A percentile compares a stretch with the other conserved stretches of the same genome.
These are phyloP conservation scores for Calonectria montana DNA, from an alignment of 2,329 filamentous ascomycete species.

Conservation along the genomic window DNA sequence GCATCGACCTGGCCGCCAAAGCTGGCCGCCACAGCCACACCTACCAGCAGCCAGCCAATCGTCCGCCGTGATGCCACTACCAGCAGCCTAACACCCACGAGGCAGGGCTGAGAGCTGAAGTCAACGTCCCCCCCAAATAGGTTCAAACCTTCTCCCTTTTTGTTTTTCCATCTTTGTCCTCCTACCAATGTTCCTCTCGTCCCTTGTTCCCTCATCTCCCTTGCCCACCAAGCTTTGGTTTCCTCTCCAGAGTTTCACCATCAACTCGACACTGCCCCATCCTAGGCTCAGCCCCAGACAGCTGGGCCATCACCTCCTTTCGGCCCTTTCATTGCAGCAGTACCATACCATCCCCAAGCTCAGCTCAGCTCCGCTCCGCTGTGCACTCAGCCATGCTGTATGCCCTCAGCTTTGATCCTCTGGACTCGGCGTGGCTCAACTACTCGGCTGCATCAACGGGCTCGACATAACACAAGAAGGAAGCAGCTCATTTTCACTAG, in stretches of 20 bases:
- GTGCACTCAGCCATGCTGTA: not conserved
- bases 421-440: not conserved
- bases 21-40: conserved; percentile 20
- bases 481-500: not conserved
- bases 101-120: not conserved
- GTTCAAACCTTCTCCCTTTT: not conserved
- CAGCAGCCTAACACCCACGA: not conserved
- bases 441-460: not conserved
- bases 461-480: not conserved
- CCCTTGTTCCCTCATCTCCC: not conserved
- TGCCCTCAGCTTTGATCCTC: conserved; percentile 9
- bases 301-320: not conserved
- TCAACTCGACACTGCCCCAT: conserved; percentile 2
- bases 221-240: not conserved
- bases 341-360: not conserved
- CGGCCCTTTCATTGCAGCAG: not conserved
- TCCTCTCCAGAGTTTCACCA: not conserved
- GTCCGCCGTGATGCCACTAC: not conserved
- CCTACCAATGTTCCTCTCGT: too few relatives aligned
- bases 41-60: conserved; percentile 17
- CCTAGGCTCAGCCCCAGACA: conserved; percentile 9
- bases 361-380: not conserved
- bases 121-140: not conserved
- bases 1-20: conserved; percentile 8
- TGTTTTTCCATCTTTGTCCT: not conserved